A percentile compares a stretch with the other conserved stretches of the same genome.
Conservation (phyloP, 2,329 filamentous ascomycete species). For the Diaporthe helianthi region DNA sequence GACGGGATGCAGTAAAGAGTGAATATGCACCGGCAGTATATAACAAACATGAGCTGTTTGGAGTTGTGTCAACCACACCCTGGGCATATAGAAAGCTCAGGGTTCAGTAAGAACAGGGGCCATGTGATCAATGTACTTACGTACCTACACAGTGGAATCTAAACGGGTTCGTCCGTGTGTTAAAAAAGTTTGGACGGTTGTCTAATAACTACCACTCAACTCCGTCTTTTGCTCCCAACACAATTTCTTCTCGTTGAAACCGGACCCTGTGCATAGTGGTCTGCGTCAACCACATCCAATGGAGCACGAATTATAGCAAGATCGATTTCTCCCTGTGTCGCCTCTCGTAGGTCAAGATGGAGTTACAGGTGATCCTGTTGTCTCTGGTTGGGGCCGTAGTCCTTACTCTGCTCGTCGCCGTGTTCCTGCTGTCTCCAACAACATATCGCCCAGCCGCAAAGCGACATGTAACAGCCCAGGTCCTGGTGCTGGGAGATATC, state of each 20-base stretch:
- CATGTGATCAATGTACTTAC: not conserved
- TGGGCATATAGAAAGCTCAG: not conserved
- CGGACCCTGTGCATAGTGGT: not conserved
- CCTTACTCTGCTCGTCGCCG: constrained; percentile 27
- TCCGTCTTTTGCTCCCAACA: not conserved
- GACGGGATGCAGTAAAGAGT: constrained; percentile 9
- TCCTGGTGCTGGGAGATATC: constrained; percentile 93
- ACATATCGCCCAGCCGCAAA: constrained; percentile 38
- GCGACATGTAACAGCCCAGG: constrained; percentile 63
- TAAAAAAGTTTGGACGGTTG: constrained; percentile 11
- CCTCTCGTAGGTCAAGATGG: not conserved
- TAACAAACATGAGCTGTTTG: not conserved
- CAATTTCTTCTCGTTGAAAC: not conserved
- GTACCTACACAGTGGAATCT: not conserved
- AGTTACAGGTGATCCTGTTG: not conserved
- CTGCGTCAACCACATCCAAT: not conserved
- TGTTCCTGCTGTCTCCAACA: constrained; percentile 44
- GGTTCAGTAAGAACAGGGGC: not conserved
- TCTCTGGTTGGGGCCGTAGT: constrained; percentile 9
- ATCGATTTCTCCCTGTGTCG: not conserved
- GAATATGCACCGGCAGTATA: not conserved
- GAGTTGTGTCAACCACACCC: not conserved
- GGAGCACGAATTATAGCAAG: not conserved
- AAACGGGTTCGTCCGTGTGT: not conserved
- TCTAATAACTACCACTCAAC: not conserved